These are phyloP conservation scores for Fusarium albosuccineum DNA, from an alignment of 2,329 filamentous ascomycete species.

Conservation along the genomic window DNA sequence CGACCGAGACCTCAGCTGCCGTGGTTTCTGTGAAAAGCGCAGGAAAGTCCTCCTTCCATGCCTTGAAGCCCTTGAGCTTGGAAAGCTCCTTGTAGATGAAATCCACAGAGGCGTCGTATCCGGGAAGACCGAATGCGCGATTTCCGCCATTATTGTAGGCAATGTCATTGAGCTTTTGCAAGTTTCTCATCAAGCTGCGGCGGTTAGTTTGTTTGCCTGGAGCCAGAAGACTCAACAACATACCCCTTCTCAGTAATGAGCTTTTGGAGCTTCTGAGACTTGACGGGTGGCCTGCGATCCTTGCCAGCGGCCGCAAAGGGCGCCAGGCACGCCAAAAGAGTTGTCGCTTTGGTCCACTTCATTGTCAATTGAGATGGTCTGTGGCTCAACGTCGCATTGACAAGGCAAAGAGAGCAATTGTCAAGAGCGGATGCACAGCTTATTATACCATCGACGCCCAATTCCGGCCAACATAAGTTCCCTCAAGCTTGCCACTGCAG, in stretches of 20 bases:
- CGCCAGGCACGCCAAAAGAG: constrained; percentile 45
- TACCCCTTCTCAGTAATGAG: constrained; percentile 43
- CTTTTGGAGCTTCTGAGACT: constrained; percentile 43
- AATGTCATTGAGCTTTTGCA: constrained; percentile 48
- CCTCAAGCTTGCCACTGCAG: background rate
- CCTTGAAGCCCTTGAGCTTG: constrained; percentile 44
- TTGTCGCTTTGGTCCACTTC: constrained; percentile 34
- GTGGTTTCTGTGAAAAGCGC: constrained; percentile 45
- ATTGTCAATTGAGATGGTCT: constrained; percentile 10
- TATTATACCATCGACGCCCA: background rate
- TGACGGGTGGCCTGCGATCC: constrained; percentile 34
- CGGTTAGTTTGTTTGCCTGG: background rate
- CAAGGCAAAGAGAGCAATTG: background rate
- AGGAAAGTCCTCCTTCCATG: constrained; percentile 50
- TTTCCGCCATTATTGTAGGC: constrained; percentile 50
- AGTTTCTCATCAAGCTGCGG: constrained; percentile 41
- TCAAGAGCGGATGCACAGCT: background rate
- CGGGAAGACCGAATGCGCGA: constrained; percentile 49
- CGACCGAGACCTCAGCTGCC: constrained; percentile 43
- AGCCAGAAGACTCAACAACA: accelerated
- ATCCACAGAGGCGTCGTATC: constrained; percentile 53
- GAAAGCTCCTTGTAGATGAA: constrained; percentile 47
- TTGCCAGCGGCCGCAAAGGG: constrained; percentile 39
- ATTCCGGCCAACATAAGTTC: background rate
- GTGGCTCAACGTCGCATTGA: no score